Evolutionary conservation across 176 grass and related monocot species (phyloP), one percentile per base, ranked within the genome.

Genomic region (Phoenix roebelenii): DNA sequence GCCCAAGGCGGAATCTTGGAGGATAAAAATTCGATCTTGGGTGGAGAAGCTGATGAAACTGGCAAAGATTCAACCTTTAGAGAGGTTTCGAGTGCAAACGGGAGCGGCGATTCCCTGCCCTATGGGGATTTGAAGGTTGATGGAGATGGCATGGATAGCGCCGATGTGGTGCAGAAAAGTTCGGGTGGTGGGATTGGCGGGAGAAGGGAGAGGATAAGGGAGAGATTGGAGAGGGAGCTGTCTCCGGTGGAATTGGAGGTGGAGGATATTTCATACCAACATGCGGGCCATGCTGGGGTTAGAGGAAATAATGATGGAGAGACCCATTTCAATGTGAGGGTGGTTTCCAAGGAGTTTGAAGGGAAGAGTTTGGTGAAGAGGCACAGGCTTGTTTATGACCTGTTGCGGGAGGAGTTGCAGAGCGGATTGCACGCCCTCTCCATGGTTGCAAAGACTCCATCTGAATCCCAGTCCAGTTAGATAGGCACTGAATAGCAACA

Each of bases 351-450:
- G 54, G 86, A 79, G 67, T 96, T 96, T 63, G 80, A 87, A 72
- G 83, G 91, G 48, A 97, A 91, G 67, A 97, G 84, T 62, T 70
- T 97, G 66, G 79, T 97, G 35, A 97, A 97, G 77, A 82, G 92
- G 61, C 92, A 91, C 50, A 73, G 87, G 68, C 60, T 83, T 57
- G 79, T 97, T 29, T 97, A 91, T 67, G 81, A 88, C 74, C 79
- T 91, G 62, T 62, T 97, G 72, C 70, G 82, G 22, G 84, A 97
- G 12, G 87, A 97, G 78, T 75, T 97, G 39, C 82, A 79, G n/a
- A 80, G 64, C 22, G 92, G 92, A 61, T 87, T 91, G 75, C 92
- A 91, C 19, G 87, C 92, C 3, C 72, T 97, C 18, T 88, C 92
- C 7, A 97, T 97, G 2, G 78, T 88, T 73, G 92, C 92, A 51